phyloP scores from a whole-genome alignment of 208 protist genomes.

The Naegleria lovaniensis region DNA sequence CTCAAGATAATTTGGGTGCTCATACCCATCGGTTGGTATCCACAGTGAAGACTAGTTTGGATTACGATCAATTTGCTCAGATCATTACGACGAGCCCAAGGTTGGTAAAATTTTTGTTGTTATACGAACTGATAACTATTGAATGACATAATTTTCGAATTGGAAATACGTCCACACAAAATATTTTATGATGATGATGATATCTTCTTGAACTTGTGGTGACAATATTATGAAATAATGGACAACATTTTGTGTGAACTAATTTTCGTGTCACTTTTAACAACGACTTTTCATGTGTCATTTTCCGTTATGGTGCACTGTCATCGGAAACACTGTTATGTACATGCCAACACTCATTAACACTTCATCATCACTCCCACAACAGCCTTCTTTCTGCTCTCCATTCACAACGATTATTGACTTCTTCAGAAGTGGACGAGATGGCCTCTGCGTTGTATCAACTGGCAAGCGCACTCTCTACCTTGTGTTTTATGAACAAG shows the following conservation, averaged over 20 bases:
- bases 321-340: background rate
- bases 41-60: background rate
- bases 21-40: background rate
- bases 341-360: too few species aligned
- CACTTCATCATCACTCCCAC: too few species aligned
- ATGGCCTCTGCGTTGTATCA: background rate
- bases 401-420: background rate
- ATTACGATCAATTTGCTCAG: conserved; percentile 7
- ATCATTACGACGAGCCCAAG: background rate
- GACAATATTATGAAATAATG: too few species aligned
- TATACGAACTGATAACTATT: too few species aligned
- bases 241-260: too few species aligned
- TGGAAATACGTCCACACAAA: too few species aligned
- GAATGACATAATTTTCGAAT: too few species aligned
- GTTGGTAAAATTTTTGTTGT: background rate
- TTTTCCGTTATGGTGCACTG: background rate
- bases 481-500: background rate
- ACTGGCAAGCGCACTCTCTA: background rate
- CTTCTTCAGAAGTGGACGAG: background rate
- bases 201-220: too few species aligned
- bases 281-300: too few species aligned
- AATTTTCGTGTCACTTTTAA: too few species aligned
- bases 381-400: background rate
- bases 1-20: background rate
- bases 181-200: too few species aligned